Base-by-base conservation (phyloP, 805 yeast genomes). In the Candida ipomoeae region DNA sequence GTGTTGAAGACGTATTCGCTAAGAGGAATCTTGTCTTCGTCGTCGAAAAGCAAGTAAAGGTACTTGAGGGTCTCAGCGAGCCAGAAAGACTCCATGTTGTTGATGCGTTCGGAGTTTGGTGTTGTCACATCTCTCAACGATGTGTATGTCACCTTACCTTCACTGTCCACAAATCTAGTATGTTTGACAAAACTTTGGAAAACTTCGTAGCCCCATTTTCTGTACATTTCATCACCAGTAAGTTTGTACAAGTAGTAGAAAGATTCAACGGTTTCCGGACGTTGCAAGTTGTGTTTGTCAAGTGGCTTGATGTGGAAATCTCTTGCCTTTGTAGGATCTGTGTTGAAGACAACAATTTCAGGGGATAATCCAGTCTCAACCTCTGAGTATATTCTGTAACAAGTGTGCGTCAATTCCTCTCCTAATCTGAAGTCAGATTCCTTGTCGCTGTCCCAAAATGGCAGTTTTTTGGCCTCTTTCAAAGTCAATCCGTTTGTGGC, bases 231-330 rank as follows among this genome's bases (percentile, higher is more conserved):
- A 62, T 90, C 94, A 26, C 85, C 84, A 1, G 96, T 87, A 56
- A 89, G 73, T 57, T 90, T 81, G 70, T 84, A 91, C 55, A 91
- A 70, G 57, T 86, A 79, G 73, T 85, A 91, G 40, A 91, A 72
- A 1, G 95, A 84, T 68, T 91, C 97, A 1, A 90, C 96, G 2
- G 97, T 89, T 66, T 91, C 97, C 1, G 97, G 97, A 57, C 97
- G 78, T 70, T 90, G 97, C 54, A 91, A 71, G 66, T 89, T 89
- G 66, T 91, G 97, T 46, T 75, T 78, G 65, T 91, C 97, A 14
- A 69, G 64, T 6, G 82, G 83, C 63, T 87, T 87, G 60, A 89
- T 83, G 51, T 57, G 64, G 65, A 89, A 87, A 64, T 88, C 96
- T 5, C 67, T 64, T 0, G 71, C 62, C 10, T 62, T 66, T 11